Percentiles rank a stretch among this genome's conserved stretches.
Evolutionary conservation across 2,329 filamentous ascomycete species (phyloP).

Genomic region (Cladosporium sp.): DNA sequence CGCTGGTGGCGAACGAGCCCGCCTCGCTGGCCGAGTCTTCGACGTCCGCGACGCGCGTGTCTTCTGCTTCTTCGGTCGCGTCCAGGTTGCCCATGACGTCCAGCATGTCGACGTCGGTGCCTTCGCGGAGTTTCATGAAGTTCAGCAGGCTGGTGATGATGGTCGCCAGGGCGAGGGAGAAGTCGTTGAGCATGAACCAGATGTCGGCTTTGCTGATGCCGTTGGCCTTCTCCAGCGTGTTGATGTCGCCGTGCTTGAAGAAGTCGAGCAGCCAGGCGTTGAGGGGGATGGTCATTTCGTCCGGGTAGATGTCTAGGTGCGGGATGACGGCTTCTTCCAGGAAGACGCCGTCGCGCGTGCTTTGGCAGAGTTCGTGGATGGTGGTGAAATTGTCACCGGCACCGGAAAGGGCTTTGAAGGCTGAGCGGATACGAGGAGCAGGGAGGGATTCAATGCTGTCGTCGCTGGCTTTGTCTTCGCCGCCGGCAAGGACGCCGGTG

Average conservation of each 20-base stretch:
- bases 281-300: conserved; percentile 50
- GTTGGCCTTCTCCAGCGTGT: conserved; percentile 59
- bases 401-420: conserved; percentile 68
- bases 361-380: conserved; percentile 63
- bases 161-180: conserved; percentile 61
- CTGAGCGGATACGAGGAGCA: conserved; percentile 53
- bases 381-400: conserved; percentile 58
- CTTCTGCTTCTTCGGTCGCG: conserved; percentile 43
- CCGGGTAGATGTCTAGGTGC: conserved; percentile 57
- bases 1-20: conserved; percentile 21
- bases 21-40: conserved; percentile 22
- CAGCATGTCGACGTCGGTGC: conserved; percentile 46
- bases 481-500: conserved; percentile 46
- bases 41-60: conserved; percentile 36
- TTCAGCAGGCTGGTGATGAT: conserved; percentile 62
- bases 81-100: conserved; percentile 51
- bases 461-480: conserved; percentile 25
- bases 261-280: conserved; percentile 73
- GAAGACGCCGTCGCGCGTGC: conserved; percentile 63
- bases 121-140: conserved; percentile 48
- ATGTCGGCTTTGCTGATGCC: conserved; percentile 61
- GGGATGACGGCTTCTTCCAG: conserved; percentile 70
- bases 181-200: conserved; percentile 68
- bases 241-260: conserved; percentile 65
- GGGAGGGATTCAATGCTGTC: conserved; percentile 28